Evolutionary conservation across 2,329 filamentous ascomycete genomes (phyloP).

Genomic region (Pyricularia grisea): DNA sequence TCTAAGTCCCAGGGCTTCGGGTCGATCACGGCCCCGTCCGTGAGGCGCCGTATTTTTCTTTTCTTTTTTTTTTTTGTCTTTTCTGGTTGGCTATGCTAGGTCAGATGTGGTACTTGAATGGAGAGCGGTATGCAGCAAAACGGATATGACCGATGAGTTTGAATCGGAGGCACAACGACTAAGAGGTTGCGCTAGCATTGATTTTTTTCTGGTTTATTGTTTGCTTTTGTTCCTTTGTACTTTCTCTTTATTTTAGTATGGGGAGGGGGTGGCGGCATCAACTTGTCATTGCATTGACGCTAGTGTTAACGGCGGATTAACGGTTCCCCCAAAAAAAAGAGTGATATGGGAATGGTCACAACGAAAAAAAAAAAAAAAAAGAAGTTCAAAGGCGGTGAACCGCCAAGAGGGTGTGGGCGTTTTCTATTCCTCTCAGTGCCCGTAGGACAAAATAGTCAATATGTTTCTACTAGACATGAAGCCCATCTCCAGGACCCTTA

Average conservation of each 20-base stretch:
- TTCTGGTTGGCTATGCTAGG: not conserved
- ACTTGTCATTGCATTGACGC: not conserved
- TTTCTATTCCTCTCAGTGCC: not conserved
- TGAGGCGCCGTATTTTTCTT: not conserved
- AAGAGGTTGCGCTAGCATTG: not conserved
- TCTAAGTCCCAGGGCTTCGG: not conserved
- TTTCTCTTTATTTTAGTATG: not conserved
- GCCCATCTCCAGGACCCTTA: not conserved
- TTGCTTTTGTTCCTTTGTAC: too few relatives aligned
- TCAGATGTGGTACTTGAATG: not conserved
- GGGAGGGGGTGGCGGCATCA: not conserved
- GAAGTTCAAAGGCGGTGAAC: not conserved
- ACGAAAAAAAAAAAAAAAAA: not conserved
- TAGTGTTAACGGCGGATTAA: not conserved
- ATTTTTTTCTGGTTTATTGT: not conserved
- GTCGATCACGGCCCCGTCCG: not conserved
- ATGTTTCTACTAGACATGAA: not conserved
- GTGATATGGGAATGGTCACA: not conserved
- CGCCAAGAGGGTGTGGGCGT: not conserved
- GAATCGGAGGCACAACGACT: not conserved
- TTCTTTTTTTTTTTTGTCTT: not conserved
- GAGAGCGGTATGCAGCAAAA: not conserved
- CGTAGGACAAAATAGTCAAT: not conserved
- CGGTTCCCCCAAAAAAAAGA: not conserved
- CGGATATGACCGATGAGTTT: not conserved